Base-by-base conservation (phyloP, 2,329 filamentous ascomycete species). In the Alternaria solani region DNA sequence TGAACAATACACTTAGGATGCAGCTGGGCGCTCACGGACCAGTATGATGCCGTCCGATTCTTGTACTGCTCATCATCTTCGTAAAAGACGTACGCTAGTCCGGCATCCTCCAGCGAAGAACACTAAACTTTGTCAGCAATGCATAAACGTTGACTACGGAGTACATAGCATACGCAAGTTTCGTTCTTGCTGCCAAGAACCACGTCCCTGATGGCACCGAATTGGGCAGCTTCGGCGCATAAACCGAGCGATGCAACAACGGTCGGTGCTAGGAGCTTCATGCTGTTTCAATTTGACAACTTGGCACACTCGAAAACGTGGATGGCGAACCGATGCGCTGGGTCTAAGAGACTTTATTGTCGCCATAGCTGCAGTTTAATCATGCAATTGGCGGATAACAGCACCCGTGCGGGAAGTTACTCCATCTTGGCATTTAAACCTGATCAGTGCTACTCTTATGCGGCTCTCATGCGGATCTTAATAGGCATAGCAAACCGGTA, bases 1-100 rank as follows among this genome's bases (percentile, higher is more conserved):
- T 73, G 71, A 7, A 78, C 63, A 25, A 78, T 68, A 46, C 75
- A 79, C 48, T 57, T 59, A 6, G 75, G 76, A 1, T 39, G 55
- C 20, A 74, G 48, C n/a, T 70, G 70, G 12, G 71, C 66, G 25
- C 64, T 71, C 44, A 69, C 65, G 1, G 71, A 71, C 65, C 63
- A 74, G 58, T 74, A 74, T 9, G 68, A 72, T 4, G 42, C 48
- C 5, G 60, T 71, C 11, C 68, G 66, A 30, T 47, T 51, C 7
- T 53, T 48, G 51, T 72, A 72, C 23, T 62, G 52, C 23, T 59
- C 57, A 25, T 64, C 56, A 34, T 51, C 56, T 5, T 61, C 53
- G 43, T 66, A 69, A 5, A 65, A 55, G 14, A 71, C 51, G 26
- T 64, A 55, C 12, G 41, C 36, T 26, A 68, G 42, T n/a, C 69